A percentile compares a stretch with the other conserved stretches of the same genome.
These are phyloP conservation scores for Dactylonectria macrodidyma DNA, from an alignment of 2,329 filamentous ascomycete species.

Conservation along the genomic window DNA sequence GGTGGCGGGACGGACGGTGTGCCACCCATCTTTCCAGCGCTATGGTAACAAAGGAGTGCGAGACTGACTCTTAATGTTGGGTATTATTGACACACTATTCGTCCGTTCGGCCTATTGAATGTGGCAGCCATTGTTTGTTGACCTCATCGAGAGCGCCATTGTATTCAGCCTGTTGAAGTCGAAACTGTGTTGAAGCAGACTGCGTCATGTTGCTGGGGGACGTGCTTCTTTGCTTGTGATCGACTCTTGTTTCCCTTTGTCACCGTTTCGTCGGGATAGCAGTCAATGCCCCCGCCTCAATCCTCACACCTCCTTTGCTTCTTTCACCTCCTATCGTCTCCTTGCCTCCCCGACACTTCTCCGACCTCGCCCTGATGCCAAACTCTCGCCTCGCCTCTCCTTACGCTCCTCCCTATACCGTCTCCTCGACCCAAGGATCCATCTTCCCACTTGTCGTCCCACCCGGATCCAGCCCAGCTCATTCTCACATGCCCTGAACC, in stretches of 20 bases:
- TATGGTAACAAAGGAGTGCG: slow-evolving; percentile 17
- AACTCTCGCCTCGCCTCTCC: slow-evolving; percentile 13
- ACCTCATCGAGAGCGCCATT: too few relatives aligned
- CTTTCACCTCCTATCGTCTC: slow-evolving; percentile 7
- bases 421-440: slow-evolving; percentile 16
- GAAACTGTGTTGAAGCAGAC: not conserved
- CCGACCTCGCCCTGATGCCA: slow-evolving; percentile 17
- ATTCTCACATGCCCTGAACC: slow-evolving; percentile 14
- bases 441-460: slow-evolving; percentile 26
- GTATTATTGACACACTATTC: slow-evolving; percentile 9
- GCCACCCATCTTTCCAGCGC: slow-evolving; percentile 16
- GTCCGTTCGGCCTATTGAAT: not conserved
- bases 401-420: slow-evolving; percentile 15
- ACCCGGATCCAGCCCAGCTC: slow-evolving; percentile 12
- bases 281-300: not conserved
- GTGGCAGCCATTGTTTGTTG: slow-evolving; percentile 1
- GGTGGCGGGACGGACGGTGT: slow-evolving; percentile 13
- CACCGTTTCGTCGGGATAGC: not conserved
- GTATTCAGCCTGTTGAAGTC: not conserved
- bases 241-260: slow-evolving; percentile 1
- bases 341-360: slow-evolving; percentile 9
- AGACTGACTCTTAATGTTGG: slow-evolving; percentile 17
- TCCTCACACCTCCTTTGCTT: not conserved
- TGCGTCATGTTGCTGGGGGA: not conserved
- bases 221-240: not conserved